Evolutionary conservation across 2,329 filamentous ascomycete genomes (phyloP), one percentile per base, ranked within the genome.

Genomic region (Capronia coronata): DNA sequence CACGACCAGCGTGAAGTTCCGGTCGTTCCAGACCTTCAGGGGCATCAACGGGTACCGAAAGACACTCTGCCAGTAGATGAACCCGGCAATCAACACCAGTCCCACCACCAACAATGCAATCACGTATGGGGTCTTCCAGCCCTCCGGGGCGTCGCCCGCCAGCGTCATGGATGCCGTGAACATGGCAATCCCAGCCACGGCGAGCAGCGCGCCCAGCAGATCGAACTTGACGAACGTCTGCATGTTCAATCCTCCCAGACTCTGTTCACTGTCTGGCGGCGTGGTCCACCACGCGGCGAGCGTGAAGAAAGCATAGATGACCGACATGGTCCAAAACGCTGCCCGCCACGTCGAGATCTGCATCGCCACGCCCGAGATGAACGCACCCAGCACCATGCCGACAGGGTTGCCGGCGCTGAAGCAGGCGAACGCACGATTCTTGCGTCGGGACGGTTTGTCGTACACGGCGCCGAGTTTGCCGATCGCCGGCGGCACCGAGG

Each of bases 391-490:
- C 0, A 78, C 75, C 49, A 77, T 79, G 0, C 77, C 77, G 1
- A 80, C 61, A 0, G 77, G 77, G 45, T 79, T 80, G 0, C 77
- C 77, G 0, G 76, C 75, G 22, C 69, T 73, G 58, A 83, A 83
- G 56, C 78, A 81, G 0, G 79, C 80, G 62, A 84, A 83, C 0
- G 76, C 80, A 53, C 72, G 68, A 56, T 84, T 84, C 69, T 84
- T 83, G n/a, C 80, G 67, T 49, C 71, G 72, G 9, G 71, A 76
- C 0, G 82, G 82, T 57, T 71, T 71, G n/a, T 74, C 71, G 56
- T 87, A 87, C 6, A 80, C 75, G 0, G 76, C 73, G 11, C 82
- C 83, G 0, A 86, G 68, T 41, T 81, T 77, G 0, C 80, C 82
- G 40, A 83, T 77, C 0, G 80, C 80, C 0, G 82, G 78, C 3